Evolutionary conservation across 2,329 filamentous ascomycete species (phyloP).

Genomic region (Taxawa tesnikishii): DNA sequence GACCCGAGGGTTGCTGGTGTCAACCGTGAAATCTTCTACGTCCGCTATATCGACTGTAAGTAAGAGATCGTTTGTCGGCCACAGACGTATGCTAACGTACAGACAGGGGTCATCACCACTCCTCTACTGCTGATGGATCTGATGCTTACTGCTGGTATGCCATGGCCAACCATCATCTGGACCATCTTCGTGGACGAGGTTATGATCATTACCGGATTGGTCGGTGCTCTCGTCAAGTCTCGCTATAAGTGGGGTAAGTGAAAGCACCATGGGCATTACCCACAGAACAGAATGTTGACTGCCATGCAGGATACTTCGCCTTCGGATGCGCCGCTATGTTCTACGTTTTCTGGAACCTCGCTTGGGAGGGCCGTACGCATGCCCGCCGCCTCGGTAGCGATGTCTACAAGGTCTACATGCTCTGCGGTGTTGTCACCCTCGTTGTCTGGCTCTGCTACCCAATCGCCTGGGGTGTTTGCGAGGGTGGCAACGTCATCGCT

Average conservation of each 20-base stretch:
- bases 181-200: conserved; percentile 47
- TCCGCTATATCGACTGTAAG: conserved; percentile 48
- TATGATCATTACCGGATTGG: conserved; percentile 50
- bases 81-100: background rate
- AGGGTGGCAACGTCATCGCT: conserved; percentile 50
- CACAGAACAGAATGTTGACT: conserved; percentile 13
- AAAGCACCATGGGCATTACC: conserved; percentile 18
- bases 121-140: conserved; percentile 47
- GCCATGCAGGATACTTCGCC: conserved; percentile 18
- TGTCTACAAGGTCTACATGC: conserved; percentile 35
- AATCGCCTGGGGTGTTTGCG: conserved; percentile 45
- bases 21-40: conserved; percentile 49
- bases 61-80: background rate
- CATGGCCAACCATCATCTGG: conserved; percentile 48
- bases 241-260: conserved; percentile 55
- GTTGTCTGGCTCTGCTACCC: conserved; percentile 50
- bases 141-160: conserved; percentile 47
- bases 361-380: conserved; percentile 39
- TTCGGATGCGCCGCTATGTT: conserved; percentile 33
- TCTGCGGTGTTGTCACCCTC: conserved; percentile 39
- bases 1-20: conserved; percentile 31
- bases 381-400: conserved; percentile 38
- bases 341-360: conserved; percentile 47
- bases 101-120: conserved; percentile 37
- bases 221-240: conserved; percentile 47